Evolutionary conservation across 371 early-diverging fungal genomes (phyloP), one percentile per base, ranked within the genome.

Genomic region (Syncephalis fuscata): DNA sequence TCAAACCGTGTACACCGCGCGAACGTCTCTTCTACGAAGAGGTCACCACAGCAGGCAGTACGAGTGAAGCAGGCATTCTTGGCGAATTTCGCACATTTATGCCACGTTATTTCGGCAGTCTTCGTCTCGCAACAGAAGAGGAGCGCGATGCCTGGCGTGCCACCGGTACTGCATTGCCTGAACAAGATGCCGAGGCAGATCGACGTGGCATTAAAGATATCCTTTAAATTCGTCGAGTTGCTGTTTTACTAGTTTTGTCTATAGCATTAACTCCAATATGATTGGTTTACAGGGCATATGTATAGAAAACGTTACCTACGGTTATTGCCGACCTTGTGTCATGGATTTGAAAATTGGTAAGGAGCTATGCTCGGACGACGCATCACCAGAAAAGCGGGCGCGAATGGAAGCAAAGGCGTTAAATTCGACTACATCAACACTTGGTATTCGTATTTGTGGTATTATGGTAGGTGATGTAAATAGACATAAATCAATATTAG

Each of bases 291-390:
- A 64, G 41, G 61, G 71, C 44, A 53, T 86, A 21, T 82, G 83
- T 53, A 54, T 86, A 51, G 84, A 83, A 56, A 86, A 87, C 48
- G 40, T 84, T n/a, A 57, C 76, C 11, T 57, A 62, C 48, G 77
- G 77, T 3, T 83, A 80, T 51, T 65, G 59, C 16, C 67, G 71
- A 37, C 78, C 85, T 1, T 81, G 81, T 53, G 64, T 88, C 7
- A 55, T 88, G 47, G 88, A 88, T 58, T 24, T 88, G n/a, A 88
- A 88, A 57, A 56, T 88, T 36, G 88, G 88, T 11, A 63, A 66
- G 0, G 68, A 66, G 46, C 57, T 81, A 17, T 74, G 70, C 50
- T 82, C 78, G 40, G 65, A 70, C 26, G 55, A 68, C 39, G 84
- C 85, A 0, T 50, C 69, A 9, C 71, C 67, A 15, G 69, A 61